Evolutionary conservation across 1,139 yeast species (phyloP).

Genomic region (Diutina sp.): DNA sequence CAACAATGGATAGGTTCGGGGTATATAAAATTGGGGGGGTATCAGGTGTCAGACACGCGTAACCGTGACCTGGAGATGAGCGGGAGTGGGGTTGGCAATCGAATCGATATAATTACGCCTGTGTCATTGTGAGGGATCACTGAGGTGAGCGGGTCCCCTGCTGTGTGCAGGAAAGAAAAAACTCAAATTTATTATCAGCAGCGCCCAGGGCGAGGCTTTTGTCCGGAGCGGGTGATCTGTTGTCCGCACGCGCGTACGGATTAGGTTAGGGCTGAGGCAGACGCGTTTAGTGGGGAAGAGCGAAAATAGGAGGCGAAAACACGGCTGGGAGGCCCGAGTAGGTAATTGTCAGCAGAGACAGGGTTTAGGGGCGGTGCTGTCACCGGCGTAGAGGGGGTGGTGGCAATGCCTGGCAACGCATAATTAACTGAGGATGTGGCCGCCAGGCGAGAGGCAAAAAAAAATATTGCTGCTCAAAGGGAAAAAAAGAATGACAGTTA

Average conservation of each 20-base stretch:
- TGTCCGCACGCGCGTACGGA: too few species aligned
- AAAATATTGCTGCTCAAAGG: background rate
- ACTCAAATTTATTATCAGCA: background rate
- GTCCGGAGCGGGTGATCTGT: background rate
- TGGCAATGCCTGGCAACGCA: too few species aligned
- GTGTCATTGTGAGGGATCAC: background rate
- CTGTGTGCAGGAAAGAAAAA: background rate
- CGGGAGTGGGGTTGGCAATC: background rate
- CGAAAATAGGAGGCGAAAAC: too few species aligned
- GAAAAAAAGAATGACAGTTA: background rate
- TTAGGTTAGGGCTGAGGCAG: too few species aligned
- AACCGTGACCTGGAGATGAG: background rate
- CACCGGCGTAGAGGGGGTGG: too few species aligned
- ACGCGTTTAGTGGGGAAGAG: too few species aligned
- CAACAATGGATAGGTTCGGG: background rate
- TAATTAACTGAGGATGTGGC: too few species aligned
- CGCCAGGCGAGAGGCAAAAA: too few species aligned
- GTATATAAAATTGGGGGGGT: background rate
- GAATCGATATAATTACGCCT: background rate
- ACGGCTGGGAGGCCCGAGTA: too few species aligned
- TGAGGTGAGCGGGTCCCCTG: background rate
- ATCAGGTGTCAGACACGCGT: background rate
- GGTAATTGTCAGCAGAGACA: too few species aligned
- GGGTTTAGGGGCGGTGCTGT: too few species aligned
- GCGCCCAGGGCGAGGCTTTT: background rate